Base-by-base conservation (phyloP, 306 rosid genomes). In the Prosopis cineraria region DNA sequence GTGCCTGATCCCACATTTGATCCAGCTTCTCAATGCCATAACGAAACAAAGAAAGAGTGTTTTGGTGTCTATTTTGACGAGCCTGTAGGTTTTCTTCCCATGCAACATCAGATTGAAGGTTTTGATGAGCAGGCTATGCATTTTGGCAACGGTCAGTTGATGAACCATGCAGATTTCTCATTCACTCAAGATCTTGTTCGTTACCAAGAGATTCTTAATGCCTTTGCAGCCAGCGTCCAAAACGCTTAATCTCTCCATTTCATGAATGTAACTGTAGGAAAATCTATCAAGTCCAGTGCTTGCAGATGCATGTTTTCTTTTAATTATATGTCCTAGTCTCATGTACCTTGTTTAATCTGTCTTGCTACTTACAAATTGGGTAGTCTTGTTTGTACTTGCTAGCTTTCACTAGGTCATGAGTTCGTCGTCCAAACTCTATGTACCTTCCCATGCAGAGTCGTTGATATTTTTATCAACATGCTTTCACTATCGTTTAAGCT, bases 171-270 rank as follows among this genome's bases (percentile, higher is more conserved):
- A 2, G 86, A 81, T 24, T 66, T 53, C 34, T 67, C 87, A 3
- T 37, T 77, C 65, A 52, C 82, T 47, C 87, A 80, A 65, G 85
- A 90, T 64, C 25, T 84, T 37, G 82, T 85, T 70, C 90, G 87
- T 85, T 89, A 77, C 48, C 95, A 89, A 0, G 96, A 91, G 55
- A 52, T 86, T 31, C 43, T 80, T 37, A 81, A 43, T 74, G 83
- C 89, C 43, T 83, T 88, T 68, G 84, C 86, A 3, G 70, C 93
- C 1, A 87, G 86, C 76, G 76, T 89, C 65, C 87, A 89, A 14
- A 88, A 93, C 86, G 86, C 90, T 68, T 79, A 83, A 20, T 40
- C 68, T 66, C 43, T 30, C 10, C 55, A 64, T 48, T 0, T n/a
- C 31, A 44, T 3, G 50, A 44, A 5, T 13, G 19, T 13, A 44